Evolutionary conservation across 2,329 filamentous ascomycete genomes (phyloP), one percentile per base, ranked within the genome.

Genomic region (Lachnellula suecica): DNA sequence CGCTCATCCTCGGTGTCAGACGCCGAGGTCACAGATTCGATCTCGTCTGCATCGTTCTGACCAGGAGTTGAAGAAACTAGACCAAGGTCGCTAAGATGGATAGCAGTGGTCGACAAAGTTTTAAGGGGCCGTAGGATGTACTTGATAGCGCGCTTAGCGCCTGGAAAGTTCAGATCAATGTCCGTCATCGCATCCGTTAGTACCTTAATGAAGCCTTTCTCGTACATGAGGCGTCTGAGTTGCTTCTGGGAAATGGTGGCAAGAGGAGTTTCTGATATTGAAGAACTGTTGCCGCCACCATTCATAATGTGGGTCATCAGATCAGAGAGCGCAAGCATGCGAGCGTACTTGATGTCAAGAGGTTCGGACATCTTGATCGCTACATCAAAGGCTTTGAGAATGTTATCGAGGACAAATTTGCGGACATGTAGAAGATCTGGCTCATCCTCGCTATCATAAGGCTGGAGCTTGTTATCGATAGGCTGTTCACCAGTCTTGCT

Each of bases 181-280:
- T 99, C 95, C 17, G 94, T 91, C 62, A 99, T 92, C 1, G 95
- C 96, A 11, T 86, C 83, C 2, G 94, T 97, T 53, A 99, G 74
- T 44, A 93, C 88, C 22, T 89, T 83, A 56, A 97, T 86, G 68
- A 94, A 96, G 51, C 95, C 91, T 74, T 97, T 99, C 72, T 99
- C 94, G 64, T 96, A 97, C 94, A 99, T 99, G 54, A 97, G 84
- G 60, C 91, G 90, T 29, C 90, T 87, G 61, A 99, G 81, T 66
- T 96, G 91, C 63, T 88, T 85, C 58, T 92, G 88, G 7, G 91
- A 92, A 40, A 78, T 75, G 22, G 70, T 62, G 37, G 53, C 63
- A 59, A 55, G 69, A 65, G 47, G 69, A 58, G 44, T 68, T 55
- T 68, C 75, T 4, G 57, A 40, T 24, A 22, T 20, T 20, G 22